These are phyloP conservation scores for Pilobolus umbonatus DNA, from an alignment of 192 early-diverging fungal genomes.

Conservation along the genomic window DNA sequence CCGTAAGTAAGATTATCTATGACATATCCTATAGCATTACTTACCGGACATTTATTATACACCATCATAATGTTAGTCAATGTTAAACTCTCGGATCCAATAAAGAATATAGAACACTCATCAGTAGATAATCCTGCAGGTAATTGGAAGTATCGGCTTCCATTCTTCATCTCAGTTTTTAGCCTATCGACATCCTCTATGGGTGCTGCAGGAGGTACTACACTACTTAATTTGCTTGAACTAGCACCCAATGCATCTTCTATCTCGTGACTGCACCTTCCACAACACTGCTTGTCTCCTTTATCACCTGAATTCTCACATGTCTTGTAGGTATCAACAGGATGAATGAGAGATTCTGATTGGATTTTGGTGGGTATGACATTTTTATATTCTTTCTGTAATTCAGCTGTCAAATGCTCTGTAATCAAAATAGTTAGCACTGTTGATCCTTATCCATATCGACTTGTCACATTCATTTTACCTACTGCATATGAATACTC, in stretches of 20 bases:
- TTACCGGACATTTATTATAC: conserved; percentile 51
- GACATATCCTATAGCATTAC: not conserved
- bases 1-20: not conserved
- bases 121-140: conserved; percentile 41
- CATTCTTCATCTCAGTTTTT: conserved; percentile 10
- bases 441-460: not conserved
- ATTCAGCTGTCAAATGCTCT: conserved; percentile 18
- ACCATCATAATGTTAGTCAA: conserved; percentile 88
- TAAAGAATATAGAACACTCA: conserved; percentile 74
- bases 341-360: conserved; percentile 25
- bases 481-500: conserved; percentile 58
- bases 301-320: not conserved
- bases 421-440: not conserved
- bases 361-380: conserved; percentile 43
- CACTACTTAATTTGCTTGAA: not conserved
- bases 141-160: conserved; percentile 53
- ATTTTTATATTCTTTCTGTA: conserved; percentile 23
- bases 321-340: not conserved
- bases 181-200: not conserved
- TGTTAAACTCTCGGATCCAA: conserved; percentile 77
- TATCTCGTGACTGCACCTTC: not conserved
- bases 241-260: too few species aligned
- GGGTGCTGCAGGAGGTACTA: conserved; percentile 3
- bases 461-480: conserved; percentile 9
- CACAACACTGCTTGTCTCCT: not conserved